Conservation (phyloP, 2,329 filamentous ascomycete species). For the Verruconis gallopava region DNA sequence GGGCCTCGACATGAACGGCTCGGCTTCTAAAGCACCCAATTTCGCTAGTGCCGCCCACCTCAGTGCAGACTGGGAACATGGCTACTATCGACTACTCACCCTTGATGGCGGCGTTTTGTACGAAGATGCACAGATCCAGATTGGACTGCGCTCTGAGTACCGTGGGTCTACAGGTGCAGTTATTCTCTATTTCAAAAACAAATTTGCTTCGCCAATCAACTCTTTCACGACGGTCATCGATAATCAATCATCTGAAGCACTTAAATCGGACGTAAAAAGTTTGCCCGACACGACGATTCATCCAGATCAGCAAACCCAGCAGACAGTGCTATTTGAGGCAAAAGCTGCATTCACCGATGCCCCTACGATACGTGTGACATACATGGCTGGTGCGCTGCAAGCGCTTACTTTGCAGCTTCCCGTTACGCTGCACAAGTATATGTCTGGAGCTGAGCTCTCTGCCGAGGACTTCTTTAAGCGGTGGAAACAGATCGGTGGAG, state of each 20-base stretch:
- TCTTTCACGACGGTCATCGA: slow-evolving; percentile 94
- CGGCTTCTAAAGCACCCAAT: slow-evolving; percentile 53
- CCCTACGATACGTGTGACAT: slow-evolving; percentile 87
- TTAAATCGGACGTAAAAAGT: slow-evolving; percentile 79
- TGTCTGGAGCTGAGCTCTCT: slow-evolving; percentile 77
- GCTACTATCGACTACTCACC: slow-evolving; percentile 73
- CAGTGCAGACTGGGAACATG: slow-evolving; percentile 86
- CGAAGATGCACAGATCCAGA: slow-evolving; percentile 86
- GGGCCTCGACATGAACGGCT: slow-evolving; percentile 63
- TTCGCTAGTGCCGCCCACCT: slow-evolving; percentile 84
- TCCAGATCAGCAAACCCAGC: slow-evolving; percentile 68
- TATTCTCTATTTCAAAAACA: slow-evolving; percentile 93
- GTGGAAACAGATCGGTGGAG: slow-evolving; percentile 95
- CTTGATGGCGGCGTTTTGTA: slow-evolving; percentile 78
- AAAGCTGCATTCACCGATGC: slow-evolving; percentile 68
- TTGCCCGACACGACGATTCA: slow-evolving; percentile 72
- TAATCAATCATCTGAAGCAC: slow-evolving; percentile 48
- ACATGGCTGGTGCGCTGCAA: slow-evolving; percentile 85
- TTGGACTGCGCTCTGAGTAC: slow-evolving; percentile 88
- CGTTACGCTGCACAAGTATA: slow-evolving; percentile 84
- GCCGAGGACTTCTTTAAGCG: slow-evolving; percentile 97
- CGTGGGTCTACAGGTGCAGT: slow-evolving; percentile 89
- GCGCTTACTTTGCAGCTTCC: slow-evolving; percentile 85
- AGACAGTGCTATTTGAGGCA: slow-evolving; percentile 89
- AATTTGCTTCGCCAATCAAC: slow-evolving; percentile 68